Evolutionary conservation across 768 basidiomycete genomes (phyloP).

Genomic region (Boletus barrowsii): DNA sequence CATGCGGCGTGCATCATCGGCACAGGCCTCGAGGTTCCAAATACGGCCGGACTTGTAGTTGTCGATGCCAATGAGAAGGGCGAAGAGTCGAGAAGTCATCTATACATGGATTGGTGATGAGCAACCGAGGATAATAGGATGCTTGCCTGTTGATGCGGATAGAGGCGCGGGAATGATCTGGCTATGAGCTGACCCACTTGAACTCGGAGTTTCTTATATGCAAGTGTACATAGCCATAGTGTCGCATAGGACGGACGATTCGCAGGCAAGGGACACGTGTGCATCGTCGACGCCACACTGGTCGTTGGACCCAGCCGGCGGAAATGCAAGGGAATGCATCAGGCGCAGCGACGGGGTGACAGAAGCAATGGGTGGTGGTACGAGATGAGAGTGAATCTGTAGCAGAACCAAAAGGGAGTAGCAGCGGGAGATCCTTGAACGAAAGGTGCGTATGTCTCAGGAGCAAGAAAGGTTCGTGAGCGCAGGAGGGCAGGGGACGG

Average conservation of each 20-base stretch:
- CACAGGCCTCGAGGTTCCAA: constrained; percentile 66
- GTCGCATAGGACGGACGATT: not conserved
- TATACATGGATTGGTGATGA: constrained; percentile 14
- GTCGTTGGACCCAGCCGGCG: constrained; percentile 9
- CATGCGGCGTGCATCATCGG: constrained; percentile 59
- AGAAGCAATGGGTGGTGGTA: not conserved
- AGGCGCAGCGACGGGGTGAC: constrained; percentile 6
- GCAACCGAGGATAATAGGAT: not conserved
- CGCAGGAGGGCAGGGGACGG: not conserved
- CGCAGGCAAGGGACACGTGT: not conserved
- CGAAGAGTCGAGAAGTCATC: constrained; percentile 54
- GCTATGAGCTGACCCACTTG: not conserved
- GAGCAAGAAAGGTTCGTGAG: constrained; percentile 1
- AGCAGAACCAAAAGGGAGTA: not conserved
- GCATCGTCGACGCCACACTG: constrained; percentile 3
- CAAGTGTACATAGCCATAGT: constrained; percentile 10
- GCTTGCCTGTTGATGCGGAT: constrained; percentile 9
- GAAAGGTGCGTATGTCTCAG: too few relatives aligned
- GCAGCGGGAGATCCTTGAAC: too few relatives aligned
- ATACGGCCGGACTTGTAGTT: constrained; percentile 61
- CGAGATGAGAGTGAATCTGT: constrained; percentile 9
- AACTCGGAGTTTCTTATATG: constrained; percentile 15
- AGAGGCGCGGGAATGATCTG: constrained; percentile 9
- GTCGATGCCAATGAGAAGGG: constrained; percentile 68
- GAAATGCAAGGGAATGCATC: constrained; percentile 19